Evolutionary conservation across 2,329 filamentous ascomycete species (phyloP).

Genomic region (Beauveria varroae): DNA sequence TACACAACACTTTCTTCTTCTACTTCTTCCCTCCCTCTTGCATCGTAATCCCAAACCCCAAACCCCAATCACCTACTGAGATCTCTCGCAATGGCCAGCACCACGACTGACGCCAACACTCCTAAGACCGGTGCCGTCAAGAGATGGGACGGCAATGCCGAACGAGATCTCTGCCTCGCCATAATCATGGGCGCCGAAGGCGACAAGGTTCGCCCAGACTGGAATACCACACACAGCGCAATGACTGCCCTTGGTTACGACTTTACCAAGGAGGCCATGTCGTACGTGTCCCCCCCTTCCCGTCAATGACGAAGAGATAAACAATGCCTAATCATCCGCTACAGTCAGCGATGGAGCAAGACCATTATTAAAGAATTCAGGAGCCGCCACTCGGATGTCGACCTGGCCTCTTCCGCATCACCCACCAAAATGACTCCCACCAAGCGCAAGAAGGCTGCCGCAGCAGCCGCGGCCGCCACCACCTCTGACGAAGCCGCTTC

Average conservation of each 20-base stretch:
- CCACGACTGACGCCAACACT: background rate
- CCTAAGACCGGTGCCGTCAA: constrained; percentile 17
- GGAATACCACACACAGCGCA: constrained; percentile 23
- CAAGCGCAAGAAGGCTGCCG: constrained; percentile 9
- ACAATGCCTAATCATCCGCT: background rate
- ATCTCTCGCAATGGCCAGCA: background rate
- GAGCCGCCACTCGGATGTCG: constrained; percentile 16
- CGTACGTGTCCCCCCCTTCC: constrained; percentile 20
- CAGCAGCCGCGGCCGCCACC: background rate
- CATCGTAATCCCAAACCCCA: background rate
- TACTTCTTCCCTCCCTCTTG: background rate
- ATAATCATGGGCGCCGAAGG: constrained; percentile 23
- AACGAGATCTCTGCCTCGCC: constrained; percentile 32
- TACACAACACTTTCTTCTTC: background rate
- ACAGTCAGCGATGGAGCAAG: constrained; percentile 33
- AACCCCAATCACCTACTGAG: background rate
- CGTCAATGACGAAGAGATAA: background rate
- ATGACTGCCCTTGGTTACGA: constrained; percentile 27
- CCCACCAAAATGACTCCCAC: constrained; percentile 2
- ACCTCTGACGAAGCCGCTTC: background rate
- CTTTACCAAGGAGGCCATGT: constrained; percentile 32
- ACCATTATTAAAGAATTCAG: constrained; percentile 29
- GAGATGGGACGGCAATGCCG: constrained; percentile 29
- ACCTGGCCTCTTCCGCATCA: background rate
- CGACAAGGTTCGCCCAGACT: constrained; percentile 24